phyloP scores from a whole-genome alignment of 208 protist species.

The Porcisia hertigi region DNA sequence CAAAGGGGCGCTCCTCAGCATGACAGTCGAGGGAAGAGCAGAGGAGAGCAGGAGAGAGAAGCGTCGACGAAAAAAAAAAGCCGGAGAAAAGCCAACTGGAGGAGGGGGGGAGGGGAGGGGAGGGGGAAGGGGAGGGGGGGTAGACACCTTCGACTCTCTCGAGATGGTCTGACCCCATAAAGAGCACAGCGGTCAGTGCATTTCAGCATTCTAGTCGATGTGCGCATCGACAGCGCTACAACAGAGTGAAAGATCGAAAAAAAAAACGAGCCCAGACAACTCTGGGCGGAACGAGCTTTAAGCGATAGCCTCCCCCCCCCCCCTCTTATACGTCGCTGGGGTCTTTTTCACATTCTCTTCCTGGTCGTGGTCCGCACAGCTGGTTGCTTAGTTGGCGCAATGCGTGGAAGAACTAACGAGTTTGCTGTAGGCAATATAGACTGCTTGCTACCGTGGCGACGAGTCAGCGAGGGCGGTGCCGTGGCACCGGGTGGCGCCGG shows the following conservation, averaged over 20 bases:
- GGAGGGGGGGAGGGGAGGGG: background rate
- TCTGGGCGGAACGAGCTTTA: no score
- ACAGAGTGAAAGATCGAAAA: no score
- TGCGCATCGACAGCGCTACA: no score
- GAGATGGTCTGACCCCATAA: background rate
- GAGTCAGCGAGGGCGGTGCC: slow-evolving; percentile 1
- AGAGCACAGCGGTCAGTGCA: background rate
- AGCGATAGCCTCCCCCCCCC: no score
- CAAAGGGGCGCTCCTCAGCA: no score
- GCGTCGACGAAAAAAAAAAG: background rate
- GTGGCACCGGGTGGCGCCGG: background rate
- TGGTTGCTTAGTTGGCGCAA: background rate
- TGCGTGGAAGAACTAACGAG: slow-evolving; percentile 6
- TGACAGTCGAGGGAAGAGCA: no score
- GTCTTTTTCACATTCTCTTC: background rate
- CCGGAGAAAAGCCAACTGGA: no score
- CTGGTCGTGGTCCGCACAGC: background rate
- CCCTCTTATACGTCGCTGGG: background rate
- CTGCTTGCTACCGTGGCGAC: slow-evolving; percentile 2
- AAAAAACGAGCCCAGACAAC: no score
- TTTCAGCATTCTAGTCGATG: no score
- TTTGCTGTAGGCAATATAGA: background rate
- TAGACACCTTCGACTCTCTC: background rate
- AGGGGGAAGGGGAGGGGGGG: background rate
- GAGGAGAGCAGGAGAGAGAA: background rate